A percentile compares a stretch with the other conserved stretches of the same genome.
These are phyloP conservation scores for Lolium rigidum DNA, from an alignment of 176 grass and related monocot genomes.

Conservation along the genomic window DNA sequence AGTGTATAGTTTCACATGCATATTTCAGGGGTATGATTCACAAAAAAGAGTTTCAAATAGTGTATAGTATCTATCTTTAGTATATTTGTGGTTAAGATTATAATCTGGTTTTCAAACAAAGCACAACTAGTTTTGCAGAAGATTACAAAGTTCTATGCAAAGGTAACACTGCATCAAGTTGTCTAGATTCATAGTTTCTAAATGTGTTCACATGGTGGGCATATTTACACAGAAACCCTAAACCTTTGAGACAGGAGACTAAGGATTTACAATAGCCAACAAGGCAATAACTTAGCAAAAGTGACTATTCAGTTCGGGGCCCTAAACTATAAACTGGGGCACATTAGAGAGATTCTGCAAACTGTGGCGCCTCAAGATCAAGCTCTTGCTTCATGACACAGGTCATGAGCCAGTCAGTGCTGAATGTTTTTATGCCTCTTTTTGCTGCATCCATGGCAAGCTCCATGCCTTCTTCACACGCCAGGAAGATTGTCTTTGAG, in stretches of 20 bases:
- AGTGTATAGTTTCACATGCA: no score
- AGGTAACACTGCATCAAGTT: neutral
- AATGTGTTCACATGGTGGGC: neutral
- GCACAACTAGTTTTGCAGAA: neutral
- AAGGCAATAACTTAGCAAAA: neutral
- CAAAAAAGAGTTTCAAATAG: no score
- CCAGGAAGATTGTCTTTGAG: conserved; percentile 71
- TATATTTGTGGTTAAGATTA: neutral
- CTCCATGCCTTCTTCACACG: conserved; percentile 72
- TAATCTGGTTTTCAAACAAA: neutral
- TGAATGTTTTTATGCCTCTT: conserved; percentile 70
- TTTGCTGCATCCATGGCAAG: conserved; percentile 65
- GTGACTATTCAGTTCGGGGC: neutral
- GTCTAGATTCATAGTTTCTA: neutral
- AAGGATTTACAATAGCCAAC: conserved; percentile 27
- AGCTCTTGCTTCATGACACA: conserved; percentile 89
- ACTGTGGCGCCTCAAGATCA: conserved; percentile 79
- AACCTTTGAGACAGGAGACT: neutral
- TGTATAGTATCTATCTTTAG: no score
- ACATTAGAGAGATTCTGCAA: conserved; percentile 69
- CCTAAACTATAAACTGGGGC: neutral
- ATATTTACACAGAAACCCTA: conserved; percentile 24
- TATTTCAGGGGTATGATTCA: no score
- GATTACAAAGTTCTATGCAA: neutral
- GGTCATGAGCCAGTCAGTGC: conserved; percentile 84